phyloP scores from a whole-genome alignment of 345 rosid species.

The Brassica rapa region DNA sequence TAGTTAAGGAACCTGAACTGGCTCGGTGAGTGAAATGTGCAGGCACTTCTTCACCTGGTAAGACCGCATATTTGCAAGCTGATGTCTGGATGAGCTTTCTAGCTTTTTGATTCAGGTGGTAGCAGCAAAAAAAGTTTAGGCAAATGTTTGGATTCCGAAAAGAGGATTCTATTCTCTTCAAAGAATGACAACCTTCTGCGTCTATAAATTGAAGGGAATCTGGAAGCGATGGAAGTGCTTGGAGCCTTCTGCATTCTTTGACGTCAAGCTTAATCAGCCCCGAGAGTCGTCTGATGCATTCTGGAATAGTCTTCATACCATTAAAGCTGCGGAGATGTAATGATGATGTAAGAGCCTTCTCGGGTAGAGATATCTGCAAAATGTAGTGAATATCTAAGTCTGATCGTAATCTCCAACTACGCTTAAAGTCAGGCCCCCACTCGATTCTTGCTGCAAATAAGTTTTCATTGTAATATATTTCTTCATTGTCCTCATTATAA shows the following conservation, averaged over 20 bases:
- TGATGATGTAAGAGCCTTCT: neutral
- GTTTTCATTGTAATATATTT: no score
- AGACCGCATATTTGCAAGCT: neutral
- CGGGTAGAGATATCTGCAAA: neutral
- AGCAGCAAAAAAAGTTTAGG: neutral
- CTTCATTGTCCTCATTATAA: no score
- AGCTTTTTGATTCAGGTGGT: neutral
- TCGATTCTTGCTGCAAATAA: neutral
- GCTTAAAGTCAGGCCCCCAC: neutral
- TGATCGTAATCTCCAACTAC: neutral
- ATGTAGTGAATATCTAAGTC: neutral
- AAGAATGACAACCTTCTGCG: neutral
- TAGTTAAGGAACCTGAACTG: neutral
- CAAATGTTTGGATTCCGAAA: neutral
- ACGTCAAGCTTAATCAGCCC: neutral
- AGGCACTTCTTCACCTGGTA: neutral
- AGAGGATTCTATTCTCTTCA: neutral
- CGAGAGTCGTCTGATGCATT: neutral
- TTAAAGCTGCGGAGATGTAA: neutral
- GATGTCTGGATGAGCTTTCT: neutral
- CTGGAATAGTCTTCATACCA: neutral
- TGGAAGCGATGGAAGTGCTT: neutral
- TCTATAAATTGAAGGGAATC: neutral
- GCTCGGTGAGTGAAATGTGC: constrained; percentile 4
- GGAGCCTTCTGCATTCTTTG: neutral